A percentile compares a stretch with the other conserved stretches of the same genome.
Conservation (phyloP, 2,329 filamentous ascomycete genomes). For the Clonostachys byssicola region DNA sequence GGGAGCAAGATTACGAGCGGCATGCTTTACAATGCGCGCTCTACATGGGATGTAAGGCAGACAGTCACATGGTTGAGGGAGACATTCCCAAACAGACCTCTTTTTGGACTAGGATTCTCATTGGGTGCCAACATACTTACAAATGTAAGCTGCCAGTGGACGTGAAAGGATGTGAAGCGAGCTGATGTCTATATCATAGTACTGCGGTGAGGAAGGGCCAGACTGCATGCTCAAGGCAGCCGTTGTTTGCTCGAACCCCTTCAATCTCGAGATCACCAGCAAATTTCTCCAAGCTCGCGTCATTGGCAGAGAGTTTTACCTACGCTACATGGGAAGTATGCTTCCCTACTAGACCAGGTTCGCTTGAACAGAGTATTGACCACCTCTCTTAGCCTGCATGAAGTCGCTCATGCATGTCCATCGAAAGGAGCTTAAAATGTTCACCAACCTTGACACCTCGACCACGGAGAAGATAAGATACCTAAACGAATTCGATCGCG, state of each 20-base stretch:
- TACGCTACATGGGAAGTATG: constrained; percentile 58
- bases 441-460: constrained; percentile 67
- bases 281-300: constrained; percentile 59
- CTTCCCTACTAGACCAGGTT: constrained; percentile 6
- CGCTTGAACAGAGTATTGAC: neutral
- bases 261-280: constrained; percentile 69
- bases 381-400: constrained; percentile 48
- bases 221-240: constrained; percentile 64
- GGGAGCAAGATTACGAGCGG: constrained; percentile 79
- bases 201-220: constrained; percentile 83
- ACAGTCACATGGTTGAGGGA: constrained; percentile 69
- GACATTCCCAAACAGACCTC: constrained; percentile 79
- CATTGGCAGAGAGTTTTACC: constrained; percentile 68
- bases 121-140: constrained; percentile 93
- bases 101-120: constrained; percentile 90
- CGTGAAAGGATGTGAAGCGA: neutral
- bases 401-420: constrained; percentile 68
- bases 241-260: constrained; percentile 72
- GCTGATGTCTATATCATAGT: constrained; percentile 44
- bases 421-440: constrained; percentile 63
- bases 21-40: constrained; percentile 86
- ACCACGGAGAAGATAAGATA: constrained; percentile 67
- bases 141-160: constrained; percentile 60
- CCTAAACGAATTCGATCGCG: constrained; percentile 85
- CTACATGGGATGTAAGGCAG: constrained; percentile 91